A percentile compares a stretch with the other conserved stretches of the same genome.
Conservation (phyloP, 371 early-diverging fungal genomes). For the Mucor plumbeus region DNA sequence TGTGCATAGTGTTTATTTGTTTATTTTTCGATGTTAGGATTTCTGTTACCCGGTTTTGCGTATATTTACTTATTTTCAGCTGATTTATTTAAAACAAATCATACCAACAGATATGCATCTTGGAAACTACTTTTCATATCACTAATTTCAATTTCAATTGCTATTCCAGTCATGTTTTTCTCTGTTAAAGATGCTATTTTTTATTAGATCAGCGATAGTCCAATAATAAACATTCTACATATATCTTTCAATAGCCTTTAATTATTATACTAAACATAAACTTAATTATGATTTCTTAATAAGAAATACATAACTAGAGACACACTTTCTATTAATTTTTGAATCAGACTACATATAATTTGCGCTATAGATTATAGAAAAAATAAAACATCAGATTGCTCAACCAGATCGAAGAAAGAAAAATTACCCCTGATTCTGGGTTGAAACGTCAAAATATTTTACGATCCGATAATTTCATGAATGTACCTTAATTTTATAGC, state of each 20-base stretch:
- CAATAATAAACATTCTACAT: neutral
- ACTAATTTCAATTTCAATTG: conserved; percentile 22
- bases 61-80: conserved; percentile 42
- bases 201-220: neutral
- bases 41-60: conserved; percentile 49
- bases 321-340: no score
- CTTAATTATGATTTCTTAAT: no score
- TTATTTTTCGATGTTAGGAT: conserved; percentile 19
- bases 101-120: conserved; percentile 15
- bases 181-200: conserved; percentile 32
- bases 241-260: no score
- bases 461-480: neutral
- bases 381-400: no score
- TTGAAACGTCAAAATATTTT: conserved; percentile 1
- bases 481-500: neutral
- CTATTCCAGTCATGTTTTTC: conserved; percentile 42
- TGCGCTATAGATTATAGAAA: neutral
- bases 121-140: conserved; percentile 30
- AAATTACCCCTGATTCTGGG: neutral
- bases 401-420: neutral
- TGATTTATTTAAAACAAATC: conserved; percentile 23
- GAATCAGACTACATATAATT: no score
- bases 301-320: no score
- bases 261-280: no score
- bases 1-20: conserved; percentile 3